Percentiles rank a stretch among this genome's conserved stretches.
These are phyloP conservation scores for Calocybe cyanea DNA, from an alignment of 768 basidiomycete species.

Conservation along the genomic window DNA sequence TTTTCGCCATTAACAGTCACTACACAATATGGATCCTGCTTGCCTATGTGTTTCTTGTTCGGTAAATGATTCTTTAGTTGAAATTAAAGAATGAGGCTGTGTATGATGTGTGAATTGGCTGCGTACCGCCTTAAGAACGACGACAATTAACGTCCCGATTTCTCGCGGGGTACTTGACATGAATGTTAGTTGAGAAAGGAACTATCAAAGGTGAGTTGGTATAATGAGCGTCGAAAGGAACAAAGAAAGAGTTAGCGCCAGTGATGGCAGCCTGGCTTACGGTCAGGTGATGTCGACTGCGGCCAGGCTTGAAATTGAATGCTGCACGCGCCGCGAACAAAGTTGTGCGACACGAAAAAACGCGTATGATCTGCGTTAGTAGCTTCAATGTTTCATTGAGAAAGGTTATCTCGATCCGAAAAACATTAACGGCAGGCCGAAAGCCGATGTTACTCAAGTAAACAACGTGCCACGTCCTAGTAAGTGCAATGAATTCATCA, in stretches of 20 bases:
- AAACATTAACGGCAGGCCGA: too few species aligned
- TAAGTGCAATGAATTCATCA: too few species aligned
- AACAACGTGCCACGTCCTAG: too few species aligned
- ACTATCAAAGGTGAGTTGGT: conserved; percentile 1
- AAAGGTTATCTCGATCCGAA: too few species aligned
- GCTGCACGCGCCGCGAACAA: too few species aligned
- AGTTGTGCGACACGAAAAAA: too few species aligned
- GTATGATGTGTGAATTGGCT: conserved; percentile 7
- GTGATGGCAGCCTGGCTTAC: too few species aligned
- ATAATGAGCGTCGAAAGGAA: conserved; percentile 11
- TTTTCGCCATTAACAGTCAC: conserved; percentile 79
- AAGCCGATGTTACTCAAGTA: too few species aligned
- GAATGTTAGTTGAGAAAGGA: conserved; percentile 8
- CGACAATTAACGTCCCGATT: conserved; percentile 91
- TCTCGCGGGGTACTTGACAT: conserved; percentile 66
- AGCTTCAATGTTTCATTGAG: too few species aligned
- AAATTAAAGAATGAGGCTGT: conserved; percentile 16
- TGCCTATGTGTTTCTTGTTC: conserved; percentile 89
- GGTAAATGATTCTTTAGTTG: conserved; percentile 73
- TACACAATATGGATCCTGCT: conserved; percentile 95
- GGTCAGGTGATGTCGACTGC: too few species aligned
- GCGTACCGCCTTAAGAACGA: conserved; percentile 91
- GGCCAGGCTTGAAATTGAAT: too few species aligned
- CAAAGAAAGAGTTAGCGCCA: neutral
- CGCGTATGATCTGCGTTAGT: too few species aligned